Evolutionary conservation across 148 eudicot genomes (phyloP).

Genomic region (Agrostemma githago): DNA sequence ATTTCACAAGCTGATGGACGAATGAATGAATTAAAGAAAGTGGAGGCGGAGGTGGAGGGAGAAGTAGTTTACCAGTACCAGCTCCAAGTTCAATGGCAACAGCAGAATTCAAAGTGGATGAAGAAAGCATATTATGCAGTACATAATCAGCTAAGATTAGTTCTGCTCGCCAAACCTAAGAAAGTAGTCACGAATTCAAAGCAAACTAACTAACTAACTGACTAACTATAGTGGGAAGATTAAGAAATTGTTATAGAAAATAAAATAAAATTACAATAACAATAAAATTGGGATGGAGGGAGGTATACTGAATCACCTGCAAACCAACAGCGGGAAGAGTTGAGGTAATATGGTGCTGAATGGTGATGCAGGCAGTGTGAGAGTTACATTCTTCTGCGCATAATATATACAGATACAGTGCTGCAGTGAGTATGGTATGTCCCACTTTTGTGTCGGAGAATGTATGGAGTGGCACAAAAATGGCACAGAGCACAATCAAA

Average conservation of each 20-base stretch:
- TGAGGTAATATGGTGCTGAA: conserved; percentile 84
- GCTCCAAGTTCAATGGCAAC: conserved; percentile 89
- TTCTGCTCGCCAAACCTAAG: conserved; percentile 96
- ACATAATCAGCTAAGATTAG: conserved; percentile 75
- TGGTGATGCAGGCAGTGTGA: conserved; percentile 39
- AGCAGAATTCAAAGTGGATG: conserved; percentile 53
- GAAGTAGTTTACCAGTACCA: conserved; percentile 68
- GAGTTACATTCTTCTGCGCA: conserved; percentile 28
- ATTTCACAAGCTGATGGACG: too few species aligned
- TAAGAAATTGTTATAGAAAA: too few species aligned
- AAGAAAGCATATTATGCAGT: conserved; percentile 60
- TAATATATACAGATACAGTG: too few species aligned
- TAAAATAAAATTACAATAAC: too few species aligned
- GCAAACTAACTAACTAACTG: background rate
- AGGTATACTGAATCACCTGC: conserved; percentile 47
- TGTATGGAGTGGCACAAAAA: conserved; percentile 20
- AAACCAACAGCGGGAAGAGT: conserved; percentile 86
- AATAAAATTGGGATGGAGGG: too few species aligned
- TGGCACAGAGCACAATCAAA: too few species aligned
- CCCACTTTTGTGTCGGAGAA: too few species aligned
- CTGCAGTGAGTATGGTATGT: too few species aligned
- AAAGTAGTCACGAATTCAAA: conserved; percentile 10
- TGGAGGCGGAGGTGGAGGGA: background rate
- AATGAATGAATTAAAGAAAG: background rate
- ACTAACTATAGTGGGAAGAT: too few species aligned